Base-by-base conservation (phyloP, 768 basidiomycete genomes). In the Collybia sordida region DNA sequence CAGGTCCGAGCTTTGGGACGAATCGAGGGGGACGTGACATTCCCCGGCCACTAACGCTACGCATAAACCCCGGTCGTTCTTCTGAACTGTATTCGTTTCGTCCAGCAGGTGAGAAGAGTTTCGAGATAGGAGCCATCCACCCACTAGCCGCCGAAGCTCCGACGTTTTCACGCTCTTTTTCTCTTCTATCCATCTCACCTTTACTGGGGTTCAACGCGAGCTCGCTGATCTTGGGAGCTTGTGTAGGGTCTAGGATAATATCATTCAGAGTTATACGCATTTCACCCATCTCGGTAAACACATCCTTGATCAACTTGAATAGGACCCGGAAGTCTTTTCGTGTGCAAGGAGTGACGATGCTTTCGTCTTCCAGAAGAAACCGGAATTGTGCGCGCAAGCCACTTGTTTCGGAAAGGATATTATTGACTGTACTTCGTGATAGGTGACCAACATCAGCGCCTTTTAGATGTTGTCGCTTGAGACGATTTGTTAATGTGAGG, bases 61-160 rank as follows among this genome's bases (percentile, higher is more conserved):
- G 62, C 22, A 56, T 44, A 38, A 47, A 65, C 50, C 24, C 52
- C 47, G 43, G 49, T 28, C 43, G 53, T 42, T 49, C 59, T 53
- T 42, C 45, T 45, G 53, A 18, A 40, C 25, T 41, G 45, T 68
- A 64, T 45, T 57, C 43, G 42, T 14, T 31, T 31, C 69, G 54
- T 2, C 53, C 44, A 25, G 65, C 57, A 50, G 65, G 63, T 50
- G 64, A 59, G 60, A 94, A 92, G 15, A 94, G 68, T 64, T 91
- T 94, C 15, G 90, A 88, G 37, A 95, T 76, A 4, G 92, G 91
- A 2, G 85, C 83, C 65, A 94, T 93, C 93, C 92, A 96, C 22
- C 83, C 80, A 27, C 72, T 65, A 4, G 73, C 64, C 6, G 69
- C 53, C 17, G 68, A 64, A 27, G 58, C 64, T 34, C 52, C 57